Evolutionary conservation across 495 filamentous ascomycete species (phyloP).

Genomic region (Podospora comata): DNA sequence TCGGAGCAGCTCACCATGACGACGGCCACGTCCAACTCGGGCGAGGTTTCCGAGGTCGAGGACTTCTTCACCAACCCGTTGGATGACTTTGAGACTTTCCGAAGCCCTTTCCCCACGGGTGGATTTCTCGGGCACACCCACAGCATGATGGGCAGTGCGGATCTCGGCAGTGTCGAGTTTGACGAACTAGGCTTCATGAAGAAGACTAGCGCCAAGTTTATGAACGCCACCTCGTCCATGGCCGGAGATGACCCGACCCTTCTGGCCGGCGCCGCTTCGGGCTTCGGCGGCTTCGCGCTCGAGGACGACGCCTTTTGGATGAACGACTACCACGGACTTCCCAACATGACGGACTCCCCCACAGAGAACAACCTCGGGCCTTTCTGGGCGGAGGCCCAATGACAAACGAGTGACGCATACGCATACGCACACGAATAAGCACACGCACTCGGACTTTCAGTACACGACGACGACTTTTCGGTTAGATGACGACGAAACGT

Average conservation of each 20-base stretch:
- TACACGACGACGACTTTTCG: conserved; percentile 6
- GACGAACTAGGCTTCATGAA: conserved; percentile 55
- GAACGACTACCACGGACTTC: conserved; percentile 27
- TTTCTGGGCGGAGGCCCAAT: conserved; percentile 34
- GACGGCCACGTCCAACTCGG: conserved; percentile 64
- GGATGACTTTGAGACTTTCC: conserved; percentile 53
- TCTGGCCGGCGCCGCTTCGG: conserved; percentile 19
- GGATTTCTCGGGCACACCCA: conserved; percentile 54
- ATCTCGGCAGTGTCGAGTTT: conserved; percentile 58
- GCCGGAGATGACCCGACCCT: conserved; percentile 37
- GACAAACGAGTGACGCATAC: conserved; percentile 10
- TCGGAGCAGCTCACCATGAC: conserved; percentile 53
- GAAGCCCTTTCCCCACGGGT: conserved; percentile 47
- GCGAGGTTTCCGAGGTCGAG: conserved; percentile 71
- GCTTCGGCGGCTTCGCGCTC: conserved; percentile 24
- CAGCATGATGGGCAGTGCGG: conserved; percentile 50
- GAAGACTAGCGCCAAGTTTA: conserved; percentile 46
- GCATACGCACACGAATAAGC: background rate
- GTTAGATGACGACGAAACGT: conserved; percentile 5
- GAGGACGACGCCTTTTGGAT: conserved; percentile 40
- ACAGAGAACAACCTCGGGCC: conserved; percentile 28
- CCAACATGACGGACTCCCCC: conserved; percentile 32
- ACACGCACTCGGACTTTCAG: background rate
- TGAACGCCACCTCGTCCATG: conserved; percentile 36
- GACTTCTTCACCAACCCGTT: conserved; percentile 58